A percentile compares a stretch with the other conserved stretches of the same genome.
Conservation (phyloP, 768 basidiomycete genomes). For the Kwoniella mangroviensis region DNA sequence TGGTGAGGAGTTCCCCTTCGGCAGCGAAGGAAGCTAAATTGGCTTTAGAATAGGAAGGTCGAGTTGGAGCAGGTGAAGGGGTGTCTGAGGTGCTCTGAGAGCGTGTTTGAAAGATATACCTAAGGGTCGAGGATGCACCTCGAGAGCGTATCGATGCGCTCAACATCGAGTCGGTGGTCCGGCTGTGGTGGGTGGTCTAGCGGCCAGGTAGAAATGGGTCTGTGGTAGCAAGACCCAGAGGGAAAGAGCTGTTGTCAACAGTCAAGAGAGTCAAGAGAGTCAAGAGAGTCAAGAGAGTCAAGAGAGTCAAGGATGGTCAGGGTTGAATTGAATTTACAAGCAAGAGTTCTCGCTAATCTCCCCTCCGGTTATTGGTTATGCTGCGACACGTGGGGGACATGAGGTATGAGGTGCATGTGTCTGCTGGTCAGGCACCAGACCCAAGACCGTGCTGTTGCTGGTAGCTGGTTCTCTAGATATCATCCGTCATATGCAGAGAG, state of each 20-base stretch:
- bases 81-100: conserved; percentile 10
- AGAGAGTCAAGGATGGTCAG: too few species aligned
- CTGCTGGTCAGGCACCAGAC: too few species aligned
- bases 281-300: too few species aligned
- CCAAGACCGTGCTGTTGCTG: too few species aligned
- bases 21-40: conserved; percentile 19
- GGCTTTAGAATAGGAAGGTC: conserved; percentile 3
- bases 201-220: background rate
- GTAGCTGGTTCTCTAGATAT: too few species aligned
- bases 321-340: too few species aligned
- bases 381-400: too few species aligned
- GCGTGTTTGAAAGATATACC: conserved; percentile 1
- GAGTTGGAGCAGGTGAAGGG: background rate
- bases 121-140: background rate
- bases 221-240: background rate
- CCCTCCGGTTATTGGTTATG: too few species aligned
- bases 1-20: conserved; percentile 20
- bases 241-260: background rate
- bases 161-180: background rate
- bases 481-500: background rate
- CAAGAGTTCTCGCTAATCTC: too few species aligned
- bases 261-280: too few species aligned
- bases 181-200: background rate
- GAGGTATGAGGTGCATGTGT: too few species aligned
- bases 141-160: background rate